Base-by-base conservation (phyloP, 2,329 filamentous ascomycete genomes). In the Beauveria australis region DNA sequence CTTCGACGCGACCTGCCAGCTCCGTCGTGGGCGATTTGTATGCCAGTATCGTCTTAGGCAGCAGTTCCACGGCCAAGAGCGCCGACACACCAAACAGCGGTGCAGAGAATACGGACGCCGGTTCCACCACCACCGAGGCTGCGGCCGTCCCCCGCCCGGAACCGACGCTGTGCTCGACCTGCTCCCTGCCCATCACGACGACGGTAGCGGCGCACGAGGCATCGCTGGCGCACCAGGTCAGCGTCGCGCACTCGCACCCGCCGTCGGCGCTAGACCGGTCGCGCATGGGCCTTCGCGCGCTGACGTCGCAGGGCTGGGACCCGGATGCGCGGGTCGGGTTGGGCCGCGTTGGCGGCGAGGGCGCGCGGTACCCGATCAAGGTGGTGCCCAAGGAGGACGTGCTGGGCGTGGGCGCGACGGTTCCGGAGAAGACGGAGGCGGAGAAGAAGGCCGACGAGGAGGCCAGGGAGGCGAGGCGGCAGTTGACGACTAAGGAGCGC, bases 361-460 rank as follows among this genome's bases (percentile, higher is more conserved):
- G 92, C 3, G 87, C 91, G 63, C 79, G 87, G 46, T 87, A 86
- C 65, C 92, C 92, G 1, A 79, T 97, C 64, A 91, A 91, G 70
- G 77, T 83, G 1, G 81, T 79, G 62, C 76, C 81, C 59, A 96
- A 96, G 74, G 81, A 86, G 48, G 85, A 93, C 69, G 91, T 82
- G 3, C 76, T 89, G 8, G 93, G 92, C 0, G 73, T 96, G 28
- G 91, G 92, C 0, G 78, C 81, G 4, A 65, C 71, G 30, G 67
- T 78, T 9, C 74, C 78, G 10, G 76, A 76, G 62, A 69, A 75
- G 24, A 63, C 74, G 49, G 68, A 72, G 64, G 71, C 69, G 66
- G 73, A 73, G 62, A 77, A 76, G 65, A 72, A 72, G 64, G 75
- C 72, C 58, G 77, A 76, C 63, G 69, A 72, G 33, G 74, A 70